Percentiles rank a stretch among this genome's conserved stretches.
These are phyloP conservation scores for Lasiosphaeria miniovina DNA, from an alignment of 495 filamentous ascomycete genomes.

Conservation along the genomic window DNA sequence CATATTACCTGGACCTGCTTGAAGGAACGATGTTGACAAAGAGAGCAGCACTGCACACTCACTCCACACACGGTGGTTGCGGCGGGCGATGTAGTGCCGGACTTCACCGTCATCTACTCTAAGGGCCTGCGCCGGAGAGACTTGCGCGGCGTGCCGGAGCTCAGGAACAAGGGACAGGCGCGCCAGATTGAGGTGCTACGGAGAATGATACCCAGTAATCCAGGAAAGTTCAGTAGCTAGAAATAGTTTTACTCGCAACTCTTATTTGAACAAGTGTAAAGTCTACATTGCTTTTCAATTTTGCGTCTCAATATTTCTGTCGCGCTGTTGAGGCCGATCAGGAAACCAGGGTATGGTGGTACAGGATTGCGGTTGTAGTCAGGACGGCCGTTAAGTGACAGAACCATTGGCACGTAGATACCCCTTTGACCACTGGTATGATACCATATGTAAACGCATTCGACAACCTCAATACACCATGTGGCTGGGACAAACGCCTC, in stretches of 20 bases:
- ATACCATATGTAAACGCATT: too few relatives aligned
- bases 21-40: background rate
- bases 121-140: slow-evolving; percentile 56
- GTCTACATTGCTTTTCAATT: too few relatives aligned
- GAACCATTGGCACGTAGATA: too few relatives aligned
- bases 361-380: too few relatives aligned
- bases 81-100: slow-evolving; percentile 54
- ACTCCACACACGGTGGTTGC: slow-evolving; percentile 49
- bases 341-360: too few relatives aligned
- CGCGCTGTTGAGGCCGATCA: too few relatives aligned
- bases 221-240: slow-evolving; percentile 48
- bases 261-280: slow-evolving; percentile 2
- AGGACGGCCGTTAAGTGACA: too few relatives aligned
- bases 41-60: slow-evolving; percentile 51
- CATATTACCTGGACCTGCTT: background rate
- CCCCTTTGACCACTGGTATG: too few relatives aligned
- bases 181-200: slow-evolving; percentile 62
- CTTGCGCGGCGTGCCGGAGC: slow-evolving; percentile 49
- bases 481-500: slow-evolving; percentile 6
- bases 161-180: slow-evolving; percentile 54
- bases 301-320: too few relatives aligned
- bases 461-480: too few relatives aligned
- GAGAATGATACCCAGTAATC: slow-evolving; percentile 60
- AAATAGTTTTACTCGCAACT: background rate
- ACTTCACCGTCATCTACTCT: slow-evolving; percentile 66